Conservation (phyloP, 2,329 filamentous ascomycete species). For the Chaetothyriales sp. region DNA sequence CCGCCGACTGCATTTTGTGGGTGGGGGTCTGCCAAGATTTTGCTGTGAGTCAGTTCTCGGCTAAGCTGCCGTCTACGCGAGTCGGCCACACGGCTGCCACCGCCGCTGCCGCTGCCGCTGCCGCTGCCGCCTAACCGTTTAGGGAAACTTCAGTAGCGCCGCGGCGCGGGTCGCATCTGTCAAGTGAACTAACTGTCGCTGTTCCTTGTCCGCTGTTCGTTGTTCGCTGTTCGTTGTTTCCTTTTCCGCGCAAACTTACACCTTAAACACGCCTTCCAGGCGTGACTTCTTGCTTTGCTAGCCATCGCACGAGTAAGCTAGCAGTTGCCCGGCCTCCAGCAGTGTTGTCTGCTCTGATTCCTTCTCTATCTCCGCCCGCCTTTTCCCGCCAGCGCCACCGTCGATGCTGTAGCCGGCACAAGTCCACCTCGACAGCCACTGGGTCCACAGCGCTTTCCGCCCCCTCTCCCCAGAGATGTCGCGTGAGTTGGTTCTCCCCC, state of each 20-base stretch:
- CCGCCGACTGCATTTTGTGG: too few species aligned
- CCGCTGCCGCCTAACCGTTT: not conserved
- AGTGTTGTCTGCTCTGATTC: not conserved
- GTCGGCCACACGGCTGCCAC: not conserved
- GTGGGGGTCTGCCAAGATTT: not conserved
- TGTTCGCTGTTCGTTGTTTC: not conserved
- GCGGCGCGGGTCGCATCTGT: not conserved
- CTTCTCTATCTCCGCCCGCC: not conserved
- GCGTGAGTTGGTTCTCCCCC: constrained; percentile 7
- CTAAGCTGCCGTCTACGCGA: not conserved
- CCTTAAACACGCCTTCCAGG: not conserved
- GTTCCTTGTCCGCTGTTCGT: not conserved
- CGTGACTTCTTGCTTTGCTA: not conserved
- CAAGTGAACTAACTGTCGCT: too few species aligned
- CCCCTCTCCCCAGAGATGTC: constrained; percentile 5
- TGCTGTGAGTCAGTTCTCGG: not conserved
- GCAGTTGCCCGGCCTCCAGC: not conserved
- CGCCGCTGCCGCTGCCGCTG: not conserved
- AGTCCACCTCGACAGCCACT: not conserved
- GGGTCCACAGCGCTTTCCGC: not conserved
- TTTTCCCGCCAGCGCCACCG: not conserved
- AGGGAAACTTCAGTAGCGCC: not conserved
- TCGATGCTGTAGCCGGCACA: not conserved
- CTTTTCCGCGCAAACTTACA: constrained; percentile 1
- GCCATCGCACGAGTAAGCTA: not conserved